Percentiles rank a stretch among this genome's conserved stretches.
Evolutionary conservation across 208 protist genomes (phyloP).

Genomic region (Sergeia podlipaevii): DNA sequence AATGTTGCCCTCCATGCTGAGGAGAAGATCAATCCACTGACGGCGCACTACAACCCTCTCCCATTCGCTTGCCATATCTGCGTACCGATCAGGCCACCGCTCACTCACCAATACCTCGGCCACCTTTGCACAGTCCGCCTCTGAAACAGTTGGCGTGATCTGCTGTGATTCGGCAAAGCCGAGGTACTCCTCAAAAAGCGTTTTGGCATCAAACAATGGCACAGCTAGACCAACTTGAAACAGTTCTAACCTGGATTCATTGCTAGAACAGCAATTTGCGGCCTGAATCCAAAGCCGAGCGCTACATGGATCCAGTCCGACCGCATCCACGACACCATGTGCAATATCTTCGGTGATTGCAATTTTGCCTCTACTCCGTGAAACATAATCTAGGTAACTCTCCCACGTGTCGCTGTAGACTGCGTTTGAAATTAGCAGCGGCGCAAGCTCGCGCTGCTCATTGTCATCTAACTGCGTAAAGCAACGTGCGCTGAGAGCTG

Average conservation of each 20-base stretch:
- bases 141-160: not conserved
- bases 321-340: conserved; percentile 55
- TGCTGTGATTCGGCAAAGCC: conserved; percentile 21
- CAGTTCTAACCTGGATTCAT: conserved; percentile 43
- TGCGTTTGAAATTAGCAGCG: conserved; percentile 56
- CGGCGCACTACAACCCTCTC: conserved; percentile 25
- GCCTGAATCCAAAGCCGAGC: conserved; percentile 62
- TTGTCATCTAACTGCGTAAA: conserved; percentile 41
- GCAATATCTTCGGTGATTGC: conserved; percentile 51
- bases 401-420: conserved; percentile 81
- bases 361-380: conserved; percentile 31
- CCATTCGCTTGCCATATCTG: conserved; percentile 17
- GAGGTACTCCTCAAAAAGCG: conserved; percentile 40
- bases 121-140: conserved; percentile 15
- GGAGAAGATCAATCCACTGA: conserved; percentile 47
- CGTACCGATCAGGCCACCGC: conserved; percentile 72
- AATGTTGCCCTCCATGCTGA: conserved; percentile 29
- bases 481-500: conserved; percentile 42
- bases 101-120: conserved; percentile 19
- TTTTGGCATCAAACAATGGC: conserved; percentile 45
- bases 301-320: conserved; percentile 75
- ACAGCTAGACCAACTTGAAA: conserved; percentile 67
- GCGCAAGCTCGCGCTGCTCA: conserved; percentile 40
- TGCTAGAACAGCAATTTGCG: conserved; percentile 20
- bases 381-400: conserved; percentile 68